Conservation (phyloP, 441 rosid species). For the Pelargonium myrrhifolium region DNA sequence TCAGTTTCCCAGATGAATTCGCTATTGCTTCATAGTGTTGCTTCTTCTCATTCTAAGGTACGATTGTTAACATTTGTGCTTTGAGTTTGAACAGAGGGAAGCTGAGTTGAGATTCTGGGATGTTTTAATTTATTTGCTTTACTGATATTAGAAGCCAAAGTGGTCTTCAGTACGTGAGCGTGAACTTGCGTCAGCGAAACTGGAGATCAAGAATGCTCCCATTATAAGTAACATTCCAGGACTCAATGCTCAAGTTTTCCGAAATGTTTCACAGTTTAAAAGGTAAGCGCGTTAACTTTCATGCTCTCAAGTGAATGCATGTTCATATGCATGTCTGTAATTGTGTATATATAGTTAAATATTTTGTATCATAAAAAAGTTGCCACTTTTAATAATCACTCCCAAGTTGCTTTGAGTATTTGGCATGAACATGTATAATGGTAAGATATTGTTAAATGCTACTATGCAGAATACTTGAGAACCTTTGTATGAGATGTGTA, state of each 20-base stretch:
- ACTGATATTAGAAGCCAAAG: slow-evolving; percentile 41
- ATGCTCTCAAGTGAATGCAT: background rate
- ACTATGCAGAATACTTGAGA: background rate
- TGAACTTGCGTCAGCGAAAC: slow-evolving; percentile 51
- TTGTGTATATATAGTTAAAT: background rate
- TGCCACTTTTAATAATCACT: background rate
- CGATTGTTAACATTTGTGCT: slow-evolving; percentile 17
- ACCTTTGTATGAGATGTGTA: background rate
- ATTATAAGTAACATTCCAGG: slow-evolving; percentile 23
- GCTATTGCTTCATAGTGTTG: slow-evolving; percentile 35
- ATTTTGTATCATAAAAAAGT: background rate
- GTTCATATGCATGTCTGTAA: background rate
- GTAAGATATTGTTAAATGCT: background rate
- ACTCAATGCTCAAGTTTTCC: slow-evolving; percentile 46
- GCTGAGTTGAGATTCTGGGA: slow-evolving; percentile 11
- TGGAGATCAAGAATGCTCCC: slow-evolving; percentile 51
- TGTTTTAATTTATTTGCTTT: slow-evolving; percentile 15
- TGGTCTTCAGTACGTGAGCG: slow-evolving; percentile 49
- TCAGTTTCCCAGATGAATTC: slow-evolving; percentile 58
- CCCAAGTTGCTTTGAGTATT: background rate
- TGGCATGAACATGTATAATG: background rate
- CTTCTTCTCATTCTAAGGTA: slow-evolving; percentile 49
- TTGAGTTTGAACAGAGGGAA: slow-evolving; percentile 7
- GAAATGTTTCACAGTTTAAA: slow-evolving; percentile 58
- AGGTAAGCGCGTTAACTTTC: slow-evolving; percentile 30